These are phyloP conservation scores for Alternaria consortialis DNA, from an alignment of 2,329 filamentous ascomycete genomes.

Conservation along the genomic window DNA sequence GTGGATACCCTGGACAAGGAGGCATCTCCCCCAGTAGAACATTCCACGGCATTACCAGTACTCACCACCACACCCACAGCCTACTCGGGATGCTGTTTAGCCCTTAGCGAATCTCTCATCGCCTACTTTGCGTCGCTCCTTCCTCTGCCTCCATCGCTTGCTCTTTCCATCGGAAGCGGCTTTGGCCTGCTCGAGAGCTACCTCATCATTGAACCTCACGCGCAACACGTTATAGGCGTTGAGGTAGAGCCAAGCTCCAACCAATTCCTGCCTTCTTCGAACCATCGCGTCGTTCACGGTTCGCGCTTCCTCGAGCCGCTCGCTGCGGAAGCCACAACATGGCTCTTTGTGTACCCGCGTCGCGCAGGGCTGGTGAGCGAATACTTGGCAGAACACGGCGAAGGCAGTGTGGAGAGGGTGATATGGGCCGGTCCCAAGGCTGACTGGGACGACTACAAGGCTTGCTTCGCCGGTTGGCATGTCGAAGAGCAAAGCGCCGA, in stretches of 20 bases:
- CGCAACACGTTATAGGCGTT: conserved; percentile 55
- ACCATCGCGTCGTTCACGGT: conserved; percentile 56
- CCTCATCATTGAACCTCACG: conserved; percentile 35
- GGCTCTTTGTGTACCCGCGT: conserved; percentile 65
- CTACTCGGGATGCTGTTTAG: conserved; percentile 49
- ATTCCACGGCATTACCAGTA: conserved; percentile 16
- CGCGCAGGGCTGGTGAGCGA: conserved; percentile 55
- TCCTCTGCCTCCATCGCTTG: conserved; percentile 29
- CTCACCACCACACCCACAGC: conserved; percentile 30
- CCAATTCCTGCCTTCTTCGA: conserved; percentile 54
- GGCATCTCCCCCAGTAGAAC: neutral
- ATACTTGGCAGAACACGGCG: conserved; percentile 54
- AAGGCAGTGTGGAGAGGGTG: conserved; percentile 44
- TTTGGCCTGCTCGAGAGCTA: conserved; percentile 61
- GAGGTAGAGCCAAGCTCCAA: conserved; percentile 60
- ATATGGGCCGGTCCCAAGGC: conserved; percentile 56
- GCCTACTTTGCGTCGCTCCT: conserved; percentile 35
- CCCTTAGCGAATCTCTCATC: conserved; percentile 45
- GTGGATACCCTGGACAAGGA: neutral
- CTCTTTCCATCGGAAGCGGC: conserved; percentile 61
- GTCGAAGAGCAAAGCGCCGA: conserved; percentile 31
- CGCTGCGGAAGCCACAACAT: conserved; percentile 54
- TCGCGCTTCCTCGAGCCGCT: conserved; percentile 56
- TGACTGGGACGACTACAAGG: conserved; percentile 53
- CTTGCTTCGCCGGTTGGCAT: conserved; percentile 37